A percentile compares a stretch with the other conserved stretches of the same genome.
These are phyloP conservation scores for Chiua virens DNA, from an alignment of 768 basidiomycete species.

Conservation along the genomic window DNA sequence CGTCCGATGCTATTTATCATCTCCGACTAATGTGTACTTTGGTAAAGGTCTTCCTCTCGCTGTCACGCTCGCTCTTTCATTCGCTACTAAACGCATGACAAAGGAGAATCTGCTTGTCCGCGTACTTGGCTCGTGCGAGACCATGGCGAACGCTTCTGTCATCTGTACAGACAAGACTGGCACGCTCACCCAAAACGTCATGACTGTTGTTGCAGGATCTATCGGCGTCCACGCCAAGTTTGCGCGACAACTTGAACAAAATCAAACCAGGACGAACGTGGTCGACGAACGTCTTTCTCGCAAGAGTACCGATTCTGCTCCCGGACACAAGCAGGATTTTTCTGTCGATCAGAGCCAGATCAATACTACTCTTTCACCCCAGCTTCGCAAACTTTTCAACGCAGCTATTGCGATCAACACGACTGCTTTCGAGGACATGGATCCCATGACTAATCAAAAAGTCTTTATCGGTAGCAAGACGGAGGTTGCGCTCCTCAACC, in stretches of 20 bases:
- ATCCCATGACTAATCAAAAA: constrained; percentile 55
- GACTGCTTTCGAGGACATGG: constrained; percentile 87
- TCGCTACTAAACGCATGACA: constrained; percentile 98
- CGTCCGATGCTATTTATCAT: neutral
- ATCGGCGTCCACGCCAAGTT: constrained; percentile 95
- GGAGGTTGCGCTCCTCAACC: constrained; percentile 85
- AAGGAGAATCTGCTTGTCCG: constrained; percentile 93
- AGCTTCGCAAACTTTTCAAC: constrained; percentile 70
- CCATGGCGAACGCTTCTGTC: constrained; percentile 97
- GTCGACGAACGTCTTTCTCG: constrained; percentile 45
- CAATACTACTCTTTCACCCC: constrained; percentile 58
- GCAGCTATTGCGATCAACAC: constrained; percentile 89
- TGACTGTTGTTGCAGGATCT: constrained; percentile 96
- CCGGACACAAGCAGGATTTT: constrained; percentile 68
- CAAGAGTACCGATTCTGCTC: constrained; percentile 31
- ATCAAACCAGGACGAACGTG: constrained; percentile 70
- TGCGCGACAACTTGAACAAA: constrained; percentile 73
- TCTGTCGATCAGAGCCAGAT: constrained; percentile 79
- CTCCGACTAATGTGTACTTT: neutral
- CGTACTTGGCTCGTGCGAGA: constrained; percentile 95
- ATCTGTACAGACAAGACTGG: constrained; percentile 97
- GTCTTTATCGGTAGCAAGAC: constrained; percentile 93
- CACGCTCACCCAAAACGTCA: constrained; percentile 91
- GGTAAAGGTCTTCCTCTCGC: constrained; percentile 82
- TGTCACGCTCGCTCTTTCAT: constrained; percentile 93